phyloP scores from a whole-genome alignment of 192 early-diverging fungal genomes.

The Linnemannia zychae region DNA sequence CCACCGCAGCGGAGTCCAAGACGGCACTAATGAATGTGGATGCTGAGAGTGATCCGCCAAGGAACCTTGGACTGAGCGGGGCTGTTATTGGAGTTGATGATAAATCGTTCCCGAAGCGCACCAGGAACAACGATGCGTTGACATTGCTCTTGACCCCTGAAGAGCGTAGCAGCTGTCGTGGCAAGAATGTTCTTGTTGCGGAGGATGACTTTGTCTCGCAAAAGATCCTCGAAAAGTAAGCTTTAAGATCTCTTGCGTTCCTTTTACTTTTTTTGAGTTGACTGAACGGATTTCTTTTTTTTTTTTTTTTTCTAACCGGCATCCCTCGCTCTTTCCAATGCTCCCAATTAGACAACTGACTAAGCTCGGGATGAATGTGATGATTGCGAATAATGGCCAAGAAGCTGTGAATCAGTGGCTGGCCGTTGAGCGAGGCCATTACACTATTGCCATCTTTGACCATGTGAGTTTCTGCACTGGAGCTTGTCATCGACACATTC shows the following conservation, averaged over 20 bases:
- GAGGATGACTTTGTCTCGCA: slow-evolving; percentile 55
- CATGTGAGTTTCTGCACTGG: slow-evolving; percentile 23
- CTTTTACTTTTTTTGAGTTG: background rate
- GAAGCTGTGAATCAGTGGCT: slow-evolving; percentile 46
- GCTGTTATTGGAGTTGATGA: background rate
- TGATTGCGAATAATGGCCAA: slow-evolving; percentile 52
- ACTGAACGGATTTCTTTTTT: background rate
- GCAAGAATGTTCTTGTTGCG: slow-evolving; percentile 50
- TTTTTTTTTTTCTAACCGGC: background rate
- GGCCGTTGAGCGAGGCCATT: slow-evolving; percentile 30
- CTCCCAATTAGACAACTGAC: slow-evolving; percentile 36
- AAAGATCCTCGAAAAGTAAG: slow-evolving; percentile 53
- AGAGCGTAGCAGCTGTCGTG: slow-evolving; percentile 33
- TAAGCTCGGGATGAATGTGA: slow-evolving; percentile 53
- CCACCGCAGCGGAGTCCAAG: background rate
- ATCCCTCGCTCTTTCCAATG: background rate
- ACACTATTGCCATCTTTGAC: slow-evolving; percentile 54
- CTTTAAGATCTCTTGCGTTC: background rate
- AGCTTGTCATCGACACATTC: background rate
- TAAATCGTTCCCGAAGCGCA: slow-evolving; percentile 29
- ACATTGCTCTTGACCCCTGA: slow-evolving; percentile 28
- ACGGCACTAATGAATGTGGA: background rate
- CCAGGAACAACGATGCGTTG: slow-evolving; percentile 46
- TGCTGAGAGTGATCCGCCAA: background rate
- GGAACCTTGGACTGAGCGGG: slow-evolving; percentile 21